Conservation (phyloP, 2,329 filamentous ascomycete genomes). For the Ceratocystis cubensis region DNA sequence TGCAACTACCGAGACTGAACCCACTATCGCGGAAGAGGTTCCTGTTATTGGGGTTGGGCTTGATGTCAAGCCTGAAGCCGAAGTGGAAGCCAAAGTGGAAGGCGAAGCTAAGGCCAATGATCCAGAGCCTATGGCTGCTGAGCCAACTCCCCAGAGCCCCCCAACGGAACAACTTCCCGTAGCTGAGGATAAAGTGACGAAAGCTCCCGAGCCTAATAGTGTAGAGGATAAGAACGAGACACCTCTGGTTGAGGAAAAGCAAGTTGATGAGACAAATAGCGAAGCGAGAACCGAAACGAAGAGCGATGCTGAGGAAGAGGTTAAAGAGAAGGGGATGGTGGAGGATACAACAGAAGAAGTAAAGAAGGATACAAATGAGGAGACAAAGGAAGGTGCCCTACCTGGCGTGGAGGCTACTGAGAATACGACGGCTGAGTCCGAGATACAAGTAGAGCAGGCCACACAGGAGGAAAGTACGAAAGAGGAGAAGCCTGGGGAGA, state of each 20-base stretch:
- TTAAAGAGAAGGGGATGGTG: neutral
- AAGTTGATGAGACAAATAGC: no score
- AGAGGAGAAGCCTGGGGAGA: constrained; percentile 10
- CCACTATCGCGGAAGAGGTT: neutral
- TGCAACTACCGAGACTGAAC: neutral
- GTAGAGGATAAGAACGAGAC: neutral
- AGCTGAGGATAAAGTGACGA: neutral
- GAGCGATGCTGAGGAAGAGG: neutral
- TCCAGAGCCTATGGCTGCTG: neutral
- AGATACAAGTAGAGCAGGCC: neutral
- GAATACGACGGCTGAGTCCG: constrained; percentile 17
- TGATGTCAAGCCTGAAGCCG: neutral
- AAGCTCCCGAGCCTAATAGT: neutral
- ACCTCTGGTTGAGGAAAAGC: neutral
- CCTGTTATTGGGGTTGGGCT: neutral
- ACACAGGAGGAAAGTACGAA: no score
- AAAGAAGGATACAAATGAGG: constrained; percentile 15
- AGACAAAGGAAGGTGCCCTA: constrained; percentile 22
- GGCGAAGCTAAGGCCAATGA: neutral
- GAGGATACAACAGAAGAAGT: constrained; percentile 17
- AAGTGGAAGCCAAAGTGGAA: neutral
- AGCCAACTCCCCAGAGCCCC: neutral
- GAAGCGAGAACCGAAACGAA: no score
- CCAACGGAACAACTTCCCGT: neutral
- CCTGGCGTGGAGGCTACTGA: constrained; percentile 22